Evolutionary conservation across 192 early-diverging fungal genomes (phyloP), one percentile per base, ranked within the genome.

Genomic region (Nowakowskiella sp.): DNA sequence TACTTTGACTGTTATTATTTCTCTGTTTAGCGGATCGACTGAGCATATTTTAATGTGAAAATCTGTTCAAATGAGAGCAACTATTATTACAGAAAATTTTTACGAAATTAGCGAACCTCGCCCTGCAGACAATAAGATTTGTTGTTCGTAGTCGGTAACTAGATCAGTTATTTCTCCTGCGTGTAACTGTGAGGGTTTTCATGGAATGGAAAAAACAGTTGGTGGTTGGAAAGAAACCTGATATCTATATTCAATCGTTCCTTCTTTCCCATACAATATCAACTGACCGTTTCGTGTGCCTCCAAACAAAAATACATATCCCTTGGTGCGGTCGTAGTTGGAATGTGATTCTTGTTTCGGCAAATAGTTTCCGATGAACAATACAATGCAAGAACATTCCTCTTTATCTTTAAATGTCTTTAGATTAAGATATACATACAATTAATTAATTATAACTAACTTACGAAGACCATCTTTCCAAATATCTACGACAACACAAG

Each of bases 211-310:
- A 13, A 32, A 29, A 3, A 27, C 6, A 6, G 4, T 31, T 13
- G 48, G 16, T n/a, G 21, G 22, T 0, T 39, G 24, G 23, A 56
- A 60, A 42, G 44, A 30, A 23, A 74, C 59, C 57, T 74, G 76
- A 32, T 66, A 72, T 30, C 76, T 43, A 36, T 78, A 63, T 6
- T 49, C 43, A 23, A 78, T 65, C 2, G 44, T 53, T 3, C 76
- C 76, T 32, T 59, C 42, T 13, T 49, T 23, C 21, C 68, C 61
- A 44, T 70, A 76, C 6, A 78, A 42, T 45, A 78, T 55, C 2
- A 78, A 42, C 32, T 78, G 76, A 6, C 76, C 76, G 50, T 78
- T 78, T 23, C 39, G 47, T 6, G 76, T 78, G 7, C 67, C 67
- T 19, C 57, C 71, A 4, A 75, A 46, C 10, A 78, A 44, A 47